Percentiles rank a stretch among this genome's conserved stretches.
These are phyloP conservation scores for Dendrobium catenatum DNA, from an alignment of 106 monocot genomes.

Conservation along the genomic window DNA sequence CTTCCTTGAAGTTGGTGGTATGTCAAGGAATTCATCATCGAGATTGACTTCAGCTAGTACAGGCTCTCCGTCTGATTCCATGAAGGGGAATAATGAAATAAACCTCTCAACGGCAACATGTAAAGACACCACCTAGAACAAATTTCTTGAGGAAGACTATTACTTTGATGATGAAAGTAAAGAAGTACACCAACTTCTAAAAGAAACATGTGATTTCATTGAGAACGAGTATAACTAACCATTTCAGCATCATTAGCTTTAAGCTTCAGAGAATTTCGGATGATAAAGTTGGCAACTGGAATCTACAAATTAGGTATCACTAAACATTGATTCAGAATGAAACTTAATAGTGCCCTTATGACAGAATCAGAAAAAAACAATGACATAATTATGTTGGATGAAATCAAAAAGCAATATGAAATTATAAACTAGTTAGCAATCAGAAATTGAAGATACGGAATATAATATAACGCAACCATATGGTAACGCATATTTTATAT, in stretches of 20 bases:
- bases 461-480: not conserved
- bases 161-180: not conserved
- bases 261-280: constrained; percentile 79
- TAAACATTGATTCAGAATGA: not conserved
- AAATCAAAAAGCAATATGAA: not conserved
- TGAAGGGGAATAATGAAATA: constrained; percentile 35
- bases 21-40: constrained; percentile 57
- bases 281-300: constrained; percentile 55
- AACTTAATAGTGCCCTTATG: not conserved
- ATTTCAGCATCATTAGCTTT: constrained; percentile 81
- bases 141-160: not conserved
- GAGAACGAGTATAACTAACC: constrained; percentile 21
- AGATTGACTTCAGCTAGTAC: constrained; percentile 27
- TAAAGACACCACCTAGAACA: constrained; percentile 46
- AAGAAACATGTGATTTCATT: not conserved
- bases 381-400: not conserved
- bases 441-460: not conserved
- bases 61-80: constrained; percentile 29
- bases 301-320: constrained; percentile 32
- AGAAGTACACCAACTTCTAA: not conserved
- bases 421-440: not conserved
- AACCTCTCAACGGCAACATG: constrained; percentile 64
- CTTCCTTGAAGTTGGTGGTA: constrained; percentile 33
- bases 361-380: not conserved
- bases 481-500: not conserved